A percentile compares a stretch with the other conserved stretches of the same genome.
Evolutionary conservation across 1,284 basidiomycete species (phyloP).

Genomic region (Sutorius eximius): DNA sequence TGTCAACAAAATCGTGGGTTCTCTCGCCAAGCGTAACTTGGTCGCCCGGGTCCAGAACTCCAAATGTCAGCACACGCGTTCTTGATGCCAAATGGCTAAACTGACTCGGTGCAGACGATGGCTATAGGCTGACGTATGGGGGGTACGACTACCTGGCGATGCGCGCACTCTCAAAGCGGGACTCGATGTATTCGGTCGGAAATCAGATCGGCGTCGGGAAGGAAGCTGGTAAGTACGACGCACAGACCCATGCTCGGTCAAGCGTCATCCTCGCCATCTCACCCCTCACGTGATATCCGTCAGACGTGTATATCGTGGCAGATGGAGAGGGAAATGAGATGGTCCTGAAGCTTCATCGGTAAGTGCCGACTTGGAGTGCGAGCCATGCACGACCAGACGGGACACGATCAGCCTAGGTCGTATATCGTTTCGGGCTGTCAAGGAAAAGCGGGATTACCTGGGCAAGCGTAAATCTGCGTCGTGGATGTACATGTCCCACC

Average conservation of each 20-base stretch:
- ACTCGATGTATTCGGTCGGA: constrained; percentile 85
- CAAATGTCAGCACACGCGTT: constrained; percentile 63
- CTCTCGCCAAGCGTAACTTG: constrained; percentile 88
- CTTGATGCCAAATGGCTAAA: background rate
- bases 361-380: constrained; percentile 12
- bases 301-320: constrained; percentile 91
- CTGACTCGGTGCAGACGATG: constrained; percentile 71
- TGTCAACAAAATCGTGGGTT: constrained; percentile 90
- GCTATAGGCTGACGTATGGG: constrained; percentile 95
- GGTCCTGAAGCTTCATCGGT: constrained; percentile 93
- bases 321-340: constrained; percentile 81
- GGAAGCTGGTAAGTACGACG: constrained; percentile 71
- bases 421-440: constrained; percentile 96
- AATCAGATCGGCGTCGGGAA: constrained; percentile 99
- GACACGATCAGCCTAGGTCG: constrained; percentile 76
- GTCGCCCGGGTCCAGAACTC: constrained; percentile 89
- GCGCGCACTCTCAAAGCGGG: constrained; percentile 87
- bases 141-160: constrained; percentile 97
- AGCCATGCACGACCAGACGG: constrained; percentile 6
- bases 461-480: constrained; percentile 94
- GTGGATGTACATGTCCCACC: constrained; percentile 99
- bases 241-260: background rate
- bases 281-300: constrained; percentile 3
- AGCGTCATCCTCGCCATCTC: background rate
- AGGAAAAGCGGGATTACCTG: constrained; percentile 95